phyloP scores from a whole-genome alignment of 495 filamentous ascomycete genomes.

The Hypoxylon trugodes region DNA sequence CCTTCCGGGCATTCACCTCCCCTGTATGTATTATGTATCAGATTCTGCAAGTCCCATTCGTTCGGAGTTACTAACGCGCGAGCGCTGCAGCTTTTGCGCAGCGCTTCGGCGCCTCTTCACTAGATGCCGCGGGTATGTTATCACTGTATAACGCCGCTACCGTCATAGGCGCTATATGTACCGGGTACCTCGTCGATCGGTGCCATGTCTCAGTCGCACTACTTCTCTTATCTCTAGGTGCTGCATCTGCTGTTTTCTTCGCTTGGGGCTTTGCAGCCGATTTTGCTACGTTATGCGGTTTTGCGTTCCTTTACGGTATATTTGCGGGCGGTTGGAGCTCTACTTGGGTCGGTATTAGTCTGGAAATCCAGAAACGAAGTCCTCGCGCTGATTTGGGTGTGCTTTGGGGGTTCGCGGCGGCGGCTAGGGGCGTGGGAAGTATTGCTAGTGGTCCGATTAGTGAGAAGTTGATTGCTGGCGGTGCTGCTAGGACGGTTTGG shows the following conservation, averaged over 20 bases:
- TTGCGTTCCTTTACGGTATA: conserved; percentile 73
- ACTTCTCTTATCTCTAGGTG: conserved; percentile 64
- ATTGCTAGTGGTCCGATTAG: conserved; percentile 69
- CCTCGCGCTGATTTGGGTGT: conserved; percentile 52
- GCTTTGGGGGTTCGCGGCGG: conserved; percentile 70
- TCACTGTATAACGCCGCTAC: conserved; percentile 68
- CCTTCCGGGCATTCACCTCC: conserved; percentile 71
- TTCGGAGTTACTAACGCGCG: background rate
- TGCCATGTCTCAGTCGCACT: conserved; percentile 68
- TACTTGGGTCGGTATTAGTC: conserved; percentile 68
- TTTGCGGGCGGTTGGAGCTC: conserved; percentile 60
- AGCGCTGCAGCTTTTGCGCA: conserved; percentile 23
- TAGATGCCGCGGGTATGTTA: conserved; percentile 61
- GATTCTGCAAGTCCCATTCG: background rate
- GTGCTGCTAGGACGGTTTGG: conserved; percentile 17
- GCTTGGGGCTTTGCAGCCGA: conserved; percentile 71
- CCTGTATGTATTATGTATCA: conserved; percentile 34
- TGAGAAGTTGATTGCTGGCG: conserved; percentile 59
- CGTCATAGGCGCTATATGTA: conserved; percentile 65
- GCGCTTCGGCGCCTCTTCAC: conserved; percentile 49
- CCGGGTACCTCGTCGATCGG: conserved; percentile 69
- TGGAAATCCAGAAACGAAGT: conserved; percentile 60
- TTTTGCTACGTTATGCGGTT: conserved; percentile 67
- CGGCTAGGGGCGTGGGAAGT: conserved; percentile 72
- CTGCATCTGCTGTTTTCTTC: conserved; percentile 67